These are phyloP conservation scores for Verticillium longisporum DNA, from an alignment of 2,329 filamentous ascomycete species.

Conservation along the genomic window DNA sequence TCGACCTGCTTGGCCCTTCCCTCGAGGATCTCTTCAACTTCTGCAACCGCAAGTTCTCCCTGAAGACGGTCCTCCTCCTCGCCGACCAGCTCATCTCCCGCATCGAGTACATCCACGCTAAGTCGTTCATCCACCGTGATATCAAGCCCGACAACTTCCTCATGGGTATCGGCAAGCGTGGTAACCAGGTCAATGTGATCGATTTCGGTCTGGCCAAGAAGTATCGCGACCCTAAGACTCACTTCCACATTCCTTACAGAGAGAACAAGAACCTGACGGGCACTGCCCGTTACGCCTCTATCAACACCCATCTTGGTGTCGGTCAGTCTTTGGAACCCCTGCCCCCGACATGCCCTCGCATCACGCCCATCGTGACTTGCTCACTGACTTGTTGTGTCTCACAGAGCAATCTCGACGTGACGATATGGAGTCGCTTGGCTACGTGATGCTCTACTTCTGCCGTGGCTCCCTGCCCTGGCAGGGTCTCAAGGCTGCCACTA, in stretches of 20 bases:
- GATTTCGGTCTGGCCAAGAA: conserved; percentile 99
- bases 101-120: conserved; percentile 99
- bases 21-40: conserved; percentile 88
- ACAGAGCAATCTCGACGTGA: conserved; percentile 65
- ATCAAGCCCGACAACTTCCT: conserved; percentile 99
- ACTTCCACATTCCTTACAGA: conserved; percentile 99
- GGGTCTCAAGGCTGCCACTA: conserved; percentile 63
- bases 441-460: conserved; percentile 71
- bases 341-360: background rate
- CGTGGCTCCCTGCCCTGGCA: conserved; percentile 69
- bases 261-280: conserved; percentile 5
- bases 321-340: conserved; percentile 8
- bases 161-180: conserved; percentile 98
- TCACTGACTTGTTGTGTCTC: background rate
- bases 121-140: conserved; percentile 98
- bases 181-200: conserved; percentile 99
- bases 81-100: conserved; percentile 98
- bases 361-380: background rate
- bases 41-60: conserved; percentile 98
- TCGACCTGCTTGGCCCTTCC: conserved; percentile 45
- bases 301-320: conserved; percentile 13
- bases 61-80: conserved; percentile 95
- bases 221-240: conserved; percentile 98
- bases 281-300: conserved; percentile 12
- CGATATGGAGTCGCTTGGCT: conserved; percentile 69